phyloP scores from a whole-genome alignment of 179 eudicot species.

The Silene noctiflora region DNA sequence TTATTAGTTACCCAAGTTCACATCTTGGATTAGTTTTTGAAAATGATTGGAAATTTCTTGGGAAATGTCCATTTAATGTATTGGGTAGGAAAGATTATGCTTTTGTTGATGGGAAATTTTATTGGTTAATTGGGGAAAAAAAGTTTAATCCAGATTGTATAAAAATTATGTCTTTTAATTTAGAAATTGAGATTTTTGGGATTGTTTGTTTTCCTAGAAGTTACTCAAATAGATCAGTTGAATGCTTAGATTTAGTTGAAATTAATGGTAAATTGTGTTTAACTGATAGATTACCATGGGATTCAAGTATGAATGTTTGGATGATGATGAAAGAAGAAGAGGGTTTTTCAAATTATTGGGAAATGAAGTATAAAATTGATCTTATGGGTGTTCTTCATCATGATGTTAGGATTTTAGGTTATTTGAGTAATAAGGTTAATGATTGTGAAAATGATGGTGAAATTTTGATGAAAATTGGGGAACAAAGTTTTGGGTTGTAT shows the following conservation, averaged over 20 bases:
- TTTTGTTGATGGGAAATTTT: slow-evolving; percentile 27
- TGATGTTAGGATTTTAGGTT: slow-evolving; percentile 38
- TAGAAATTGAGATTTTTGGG: slow-evolving; percentile 31
- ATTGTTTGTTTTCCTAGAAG: slow-evolving; percentile 30
- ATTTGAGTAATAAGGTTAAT: slow-evolving; percentile 13
- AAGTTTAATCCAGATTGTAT: slow-evolving; percentile 31
- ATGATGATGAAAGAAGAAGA: slow-evolving; percentile 29
- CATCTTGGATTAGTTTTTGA: slow-evolving; percentile 16
- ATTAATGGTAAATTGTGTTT: slow-evolving; percentile 33
- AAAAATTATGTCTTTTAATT: slow-evolving; percentile 37
- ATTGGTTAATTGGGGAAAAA: slow-evolving; percentile 37
- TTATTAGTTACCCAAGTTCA: slow-evolving; percentile 25
- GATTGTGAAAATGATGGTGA: slow-evolving; percentile 30
- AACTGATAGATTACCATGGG: slow-evolving; percentile 41
- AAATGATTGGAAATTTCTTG: slow-evolving; percentile 28
- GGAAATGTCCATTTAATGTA: slow-evolving; percentile 35
- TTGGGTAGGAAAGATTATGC: slow-evolving; percentile 36
- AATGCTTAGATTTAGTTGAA: slow-evolving; percentile 38
- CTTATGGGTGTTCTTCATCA: slow-evolving; percentile 35
- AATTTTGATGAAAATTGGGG: slow-evolving; percentile 38
- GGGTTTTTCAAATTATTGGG: slow-evolving; percentile 30
- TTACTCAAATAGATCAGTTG: slow-evolving; percentile 38
- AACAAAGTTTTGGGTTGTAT: slow-evolving; percentile 29
- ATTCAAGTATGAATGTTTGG: slow-evolving; percentile 40
- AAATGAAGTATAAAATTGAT: slow-evolving; percentile 32